Conservation (phyloP, 2,329 filamentous ascomycete genomes). For the Aureobasidium sp. region DNA sequence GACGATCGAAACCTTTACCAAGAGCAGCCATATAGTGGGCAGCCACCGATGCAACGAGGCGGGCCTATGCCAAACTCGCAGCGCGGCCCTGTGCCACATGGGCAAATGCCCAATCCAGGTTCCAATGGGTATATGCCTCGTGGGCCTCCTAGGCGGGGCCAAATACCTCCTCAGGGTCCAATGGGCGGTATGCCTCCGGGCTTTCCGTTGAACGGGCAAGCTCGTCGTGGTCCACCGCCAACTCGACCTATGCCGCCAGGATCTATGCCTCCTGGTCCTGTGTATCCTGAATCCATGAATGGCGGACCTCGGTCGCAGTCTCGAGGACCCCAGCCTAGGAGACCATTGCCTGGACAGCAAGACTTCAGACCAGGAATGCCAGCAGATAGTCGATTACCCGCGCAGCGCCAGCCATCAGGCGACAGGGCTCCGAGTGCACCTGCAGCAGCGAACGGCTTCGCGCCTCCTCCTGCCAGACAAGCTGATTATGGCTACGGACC, state of each 20-base stretch:
- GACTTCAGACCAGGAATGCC: neutral
- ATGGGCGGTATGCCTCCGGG: neutral
- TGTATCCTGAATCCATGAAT: neutral
- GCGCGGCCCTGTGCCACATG: neutral
- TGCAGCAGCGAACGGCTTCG: neutral
- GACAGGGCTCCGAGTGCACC: conserved; percentile 15
- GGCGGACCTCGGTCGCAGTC: neutral
- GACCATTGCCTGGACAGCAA: neutral
- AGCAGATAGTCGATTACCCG: neutral
- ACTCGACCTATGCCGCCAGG: conserved; percentile 3
- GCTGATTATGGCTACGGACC: neutral
- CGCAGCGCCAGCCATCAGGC: neutral
- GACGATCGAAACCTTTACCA: neutral
- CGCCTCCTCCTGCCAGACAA: neutral
- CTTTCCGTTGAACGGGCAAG: neutral
- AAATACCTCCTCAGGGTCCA: neutral
- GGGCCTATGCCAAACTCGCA: neutral
- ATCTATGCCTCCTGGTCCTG: conserved; percentile 3
- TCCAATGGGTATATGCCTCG: neutral
- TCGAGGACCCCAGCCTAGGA: neutral
- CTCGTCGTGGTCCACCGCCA: neutral
- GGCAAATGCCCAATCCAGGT: neutral
- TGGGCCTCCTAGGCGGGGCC: neutral
- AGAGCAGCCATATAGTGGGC: neutral
- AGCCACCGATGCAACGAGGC: neutral